These are phyloP conservation scores for Teratosphaeria epicoccoides DNA, from an alignment of 2,329 filamentous ascomycete genomes.

Conservation along the genomic window DNA sequence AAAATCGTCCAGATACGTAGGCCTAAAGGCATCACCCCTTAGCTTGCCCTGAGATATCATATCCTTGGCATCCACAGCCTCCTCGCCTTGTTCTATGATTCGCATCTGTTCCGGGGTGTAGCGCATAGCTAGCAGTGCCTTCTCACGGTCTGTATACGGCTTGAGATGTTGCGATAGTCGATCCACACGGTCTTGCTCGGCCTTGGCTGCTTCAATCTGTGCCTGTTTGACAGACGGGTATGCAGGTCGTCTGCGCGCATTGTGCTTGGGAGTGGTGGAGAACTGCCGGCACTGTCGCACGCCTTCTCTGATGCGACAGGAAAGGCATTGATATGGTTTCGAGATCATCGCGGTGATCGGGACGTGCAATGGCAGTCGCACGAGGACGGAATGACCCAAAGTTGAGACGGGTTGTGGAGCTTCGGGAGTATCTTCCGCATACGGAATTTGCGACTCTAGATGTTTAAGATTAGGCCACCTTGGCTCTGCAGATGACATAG, in stretches of 20 bases:
- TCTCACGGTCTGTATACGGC: conserved; percentile 57
- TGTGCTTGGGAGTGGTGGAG: conserved; percentile 30
- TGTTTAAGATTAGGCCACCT: not conserved
- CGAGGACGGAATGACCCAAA: not conserved
- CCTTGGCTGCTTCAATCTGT: conserved; percentile 9
- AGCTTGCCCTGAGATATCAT: conserved; percentile 61
- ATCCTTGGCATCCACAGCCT: conserved; percentile 63
- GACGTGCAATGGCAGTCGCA: not conserved
- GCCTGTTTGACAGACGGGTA: conserved; percentile 33
- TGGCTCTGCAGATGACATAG: not conserved
- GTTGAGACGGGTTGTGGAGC: not conserved
- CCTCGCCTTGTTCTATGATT: conserved; percentile 71
- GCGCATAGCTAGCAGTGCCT: conserved; percentile 48
- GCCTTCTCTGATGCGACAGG: conserved; percentile 19
- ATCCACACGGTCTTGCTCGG: conserved; percentile 2
- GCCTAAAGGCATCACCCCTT: conserved; percentile 59
- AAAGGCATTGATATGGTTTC: conserved; percentile 24
- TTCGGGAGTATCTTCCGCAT: not conserved
- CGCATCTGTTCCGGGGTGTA: conserved; percentile 76
- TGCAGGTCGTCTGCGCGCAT: conserved; percentile 31
- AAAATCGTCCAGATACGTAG: conserved; percentile 76
- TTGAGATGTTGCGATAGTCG: conserved; percentile 10
- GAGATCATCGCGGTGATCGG: conserved; percentile 10
- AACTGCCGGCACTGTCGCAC: conserved; percentile 24
- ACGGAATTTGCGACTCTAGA: not conserved